Percentiles rank a stretch among this genome's conserved stretches.
These are phyloP conservation scores for Metschnikowia peoriensis DNA, from an alignment of 805 yeast species.

Conservation along the genomic window DNA sequence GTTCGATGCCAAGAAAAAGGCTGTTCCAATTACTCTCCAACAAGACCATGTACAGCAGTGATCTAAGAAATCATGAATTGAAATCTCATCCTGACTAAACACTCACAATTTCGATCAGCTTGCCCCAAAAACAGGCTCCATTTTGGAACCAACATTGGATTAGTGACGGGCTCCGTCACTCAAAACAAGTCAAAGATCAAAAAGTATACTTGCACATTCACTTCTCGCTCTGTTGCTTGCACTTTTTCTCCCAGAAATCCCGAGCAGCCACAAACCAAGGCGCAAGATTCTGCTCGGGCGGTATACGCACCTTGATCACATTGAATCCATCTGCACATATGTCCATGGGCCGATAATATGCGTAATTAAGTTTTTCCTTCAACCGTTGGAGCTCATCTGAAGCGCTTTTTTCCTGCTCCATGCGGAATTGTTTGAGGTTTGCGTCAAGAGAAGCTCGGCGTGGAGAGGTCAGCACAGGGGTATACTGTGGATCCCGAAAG, in stretches of 20 bases:
- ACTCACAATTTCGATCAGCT: no score
- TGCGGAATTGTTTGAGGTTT: constrained; percentile 12
- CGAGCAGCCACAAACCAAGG: constrained; percentile 70
- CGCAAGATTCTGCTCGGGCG: constrained; percentile 65
- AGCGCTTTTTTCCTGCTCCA: constrained; percentile 9
- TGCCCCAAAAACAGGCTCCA: no score
- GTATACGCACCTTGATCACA: constrained; percentile 48
- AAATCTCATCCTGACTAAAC: no score
- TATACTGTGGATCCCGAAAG: constrained; percentile 19
- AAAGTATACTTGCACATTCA: neutral
- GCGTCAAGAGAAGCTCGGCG: constrained; percentile 16
- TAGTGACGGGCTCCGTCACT: no score
- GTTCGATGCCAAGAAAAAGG: no score
- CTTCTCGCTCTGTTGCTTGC: neutral
- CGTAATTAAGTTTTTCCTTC: constrained; percentile 27
- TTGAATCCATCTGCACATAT: constrained; percentile 37
- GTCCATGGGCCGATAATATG: constrained; percentile 43
- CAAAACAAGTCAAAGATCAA: neutral
- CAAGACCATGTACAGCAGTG: no score
- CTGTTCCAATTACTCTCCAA: no score
- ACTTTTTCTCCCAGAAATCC: constrained; percentile 57
- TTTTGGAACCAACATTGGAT: no score
- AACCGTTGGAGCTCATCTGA: constrained; percentile 15
- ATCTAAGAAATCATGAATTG: no score
- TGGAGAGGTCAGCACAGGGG: constrained; percentile 10